Evolutionary conservation across 176 grass and related monocot genomes (phyloP).

Genomic region (Melocanna baccifera): DNA sequence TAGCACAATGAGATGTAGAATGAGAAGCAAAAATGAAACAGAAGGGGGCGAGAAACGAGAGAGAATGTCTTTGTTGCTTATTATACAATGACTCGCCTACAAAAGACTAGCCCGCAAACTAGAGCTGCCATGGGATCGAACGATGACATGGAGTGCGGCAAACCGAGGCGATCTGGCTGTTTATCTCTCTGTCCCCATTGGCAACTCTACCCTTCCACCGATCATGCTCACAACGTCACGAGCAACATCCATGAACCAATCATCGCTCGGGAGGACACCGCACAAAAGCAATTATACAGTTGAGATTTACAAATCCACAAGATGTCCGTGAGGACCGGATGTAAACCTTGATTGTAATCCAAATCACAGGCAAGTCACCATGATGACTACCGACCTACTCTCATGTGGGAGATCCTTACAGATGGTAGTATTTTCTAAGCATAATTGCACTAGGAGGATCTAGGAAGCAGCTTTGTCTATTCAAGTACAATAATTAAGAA

Average conservation of each 20-base stretch:
- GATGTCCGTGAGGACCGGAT: not conserved
- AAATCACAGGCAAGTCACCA: not conserved
- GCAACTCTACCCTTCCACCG: slow-evolving; percentile 55
- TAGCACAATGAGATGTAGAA: slow-evolving; percentile 32
- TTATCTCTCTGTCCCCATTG: slow-evolving; percentile 74
- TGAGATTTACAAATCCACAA: not conserved
- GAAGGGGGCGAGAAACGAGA: not conserved
- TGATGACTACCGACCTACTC: not conserved
- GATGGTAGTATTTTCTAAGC: not conserved
- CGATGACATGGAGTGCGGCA: slow-evolving; percentile 86
- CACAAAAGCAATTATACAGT: slow-evolving; percentile 27
- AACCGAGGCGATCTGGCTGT: slow-evolving; percentile 82
- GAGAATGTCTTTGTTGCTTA: slow-evolving; percentile 39
- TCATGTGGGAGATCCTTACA: not conserved
- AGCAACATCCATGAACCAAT: slow-evolving; percentile 86
- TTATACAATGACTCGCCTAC: slow-evolving; percentile 59
- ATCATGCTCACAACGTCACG: slow-evolving; percentile 69
- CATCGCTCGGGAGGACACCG: slow-evolving; percentile 67
- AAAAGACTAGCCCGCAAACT: slow-evolving; percentile 37
- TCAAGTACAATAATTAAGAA: not conserved
- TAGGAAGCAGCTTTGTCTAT: not conserved
- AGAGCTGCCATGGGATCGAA: slow-evolving; percentile 63
- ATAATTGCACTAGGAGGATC: not conserved
- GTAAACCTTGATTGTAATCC: not conserved
- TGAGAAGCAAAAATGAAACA: not conserved